These are phyloP conservation scores for Debaryomyces coudertii DNA, from an alignment of 1,139 yeast species.

Conservation along the genomic window DNA sequence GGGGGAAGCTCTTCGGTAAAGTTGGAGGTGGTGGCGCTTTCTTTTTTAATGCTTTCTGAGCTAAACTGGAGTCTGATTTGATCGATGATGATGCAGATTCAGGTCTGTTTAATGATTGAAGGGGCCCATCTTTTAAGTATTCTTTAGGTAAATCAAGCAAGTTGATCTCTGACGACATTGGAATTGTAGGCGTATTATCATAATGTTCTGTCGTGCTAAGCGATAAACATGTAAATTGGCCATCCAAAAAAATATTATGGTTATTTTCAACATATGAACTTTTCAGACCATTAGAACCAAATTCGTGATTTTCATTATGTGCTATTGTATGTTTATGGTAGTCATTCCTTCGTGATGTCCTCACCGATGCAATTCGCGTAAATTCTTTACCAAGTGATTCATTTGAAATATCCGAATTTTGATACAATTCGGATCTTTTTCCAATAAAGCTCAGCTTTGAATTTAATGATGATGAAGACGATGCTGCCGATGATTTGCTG, in stretches of 20 bases:
- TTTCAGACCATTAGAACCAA: conserved; percentile 12
- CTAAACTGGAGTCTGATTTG: conserved; percentile 7
- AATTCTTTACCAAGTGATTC: conserved; percentile 32
- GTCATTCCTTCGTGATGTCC: conserved; percentile 39
- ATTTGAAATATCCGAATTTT: conserved; percentile 19
- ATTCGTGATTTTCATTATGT: conserved; percentile 26
- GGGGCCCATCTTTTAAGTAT: conserved; percentile 27
- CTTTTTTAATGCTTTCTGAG: conserved; percentile 29
- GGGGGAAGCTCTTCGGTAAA: conserved; percentile 21
- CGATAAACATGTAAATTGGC: conserved; percentile 11
- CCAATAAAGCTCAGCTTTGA: conserved; percentile 10
- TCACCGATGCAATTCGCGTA: conserved; percentile 42
- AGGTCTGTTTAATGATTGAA: conserved; percentile 12
- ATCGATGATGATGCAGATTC: conserved; percentile 9
- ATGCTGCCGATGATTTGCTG: conserved; percentile 4
- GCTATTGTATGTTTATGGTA: conserved; percentile 40
- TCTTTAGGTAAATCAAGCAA: conserved; percentile 41
- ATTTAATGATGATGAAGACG: conserved; percentile 12
- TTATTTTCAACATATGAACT: conserved; percentile 21
- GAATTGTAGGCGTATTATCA: not conserved
- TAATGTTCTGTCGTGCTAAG: not conserved
- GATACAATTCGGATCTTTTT: conserved; percentile 6
- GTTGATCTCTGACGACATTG: conserved; percentile 15
- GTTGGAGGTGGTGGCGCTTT: conserved; percentile 51
- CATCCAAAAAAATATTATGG: conserved; percentile 24